Base-by-base conservation (phyloP, 139 green algal genomes). In the Chlorella sp. region DNA sequence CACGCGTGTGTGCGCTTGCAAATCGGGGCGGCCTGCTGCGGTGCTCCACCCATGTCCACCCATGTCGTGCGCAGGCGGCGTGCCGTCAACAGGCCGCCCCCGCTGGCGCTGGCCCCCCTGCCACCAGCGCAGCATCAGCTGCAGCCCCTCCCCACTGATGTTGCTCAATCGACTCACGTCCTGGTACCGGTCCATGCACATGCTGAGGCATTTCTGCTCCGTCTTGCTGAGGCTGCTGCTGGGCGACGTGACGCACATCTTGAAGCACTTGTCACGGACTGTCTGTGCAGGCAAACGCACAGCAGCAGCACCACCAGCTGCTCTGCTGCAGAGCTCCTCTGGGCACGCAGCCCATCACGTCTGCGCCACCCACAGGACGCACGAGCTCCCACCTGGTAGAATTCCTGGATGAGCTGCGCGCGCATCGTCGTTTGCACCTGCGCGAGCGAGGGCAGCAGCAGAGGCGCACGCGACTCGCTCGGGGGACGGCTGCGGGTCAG, bases 181-280 rank as follows among this genome's bases (percentile, higher is more conserved):
- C 4, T 88, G 86, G 81, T 96, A 98, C 27, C 94, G 82, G 73
- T 98, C 94, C 70, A 88, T 90, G 74, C 94, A 98, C 26, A 89
- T 80, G 23, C 81, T 81, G 5, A 98, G 71, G 74, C 94, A 98
- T 42, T 91, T 93, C 72, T 91, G 85, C 42, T 98, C 94, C 69
- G 83, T 89, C 80, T 82, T 93, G 80, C 88, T 94, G n/a, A 98
- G 73, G 65, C 82, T 93, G 66, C 64, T 90, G 24, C 85, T 85
- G 0, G 94, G 94, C 74, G 87, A 95, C 34, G 88, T 91, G 24
- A 98, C 72, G 77, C 94, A 98, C 70, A 87, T 84, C 63, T 95
- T 88, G 70, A 97, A 98, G 82, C 94, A 98, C 77, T 97, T 97
- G 80, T 98, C 93, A 3, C 93, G 82, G 31, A 97, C 89, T 5